These are phyloP conservation scores for Fusarium proliferatum DNA, from an alignment of 2,329 filamentous ascomycete genomes.

Conservation along the genomic window DNA sequence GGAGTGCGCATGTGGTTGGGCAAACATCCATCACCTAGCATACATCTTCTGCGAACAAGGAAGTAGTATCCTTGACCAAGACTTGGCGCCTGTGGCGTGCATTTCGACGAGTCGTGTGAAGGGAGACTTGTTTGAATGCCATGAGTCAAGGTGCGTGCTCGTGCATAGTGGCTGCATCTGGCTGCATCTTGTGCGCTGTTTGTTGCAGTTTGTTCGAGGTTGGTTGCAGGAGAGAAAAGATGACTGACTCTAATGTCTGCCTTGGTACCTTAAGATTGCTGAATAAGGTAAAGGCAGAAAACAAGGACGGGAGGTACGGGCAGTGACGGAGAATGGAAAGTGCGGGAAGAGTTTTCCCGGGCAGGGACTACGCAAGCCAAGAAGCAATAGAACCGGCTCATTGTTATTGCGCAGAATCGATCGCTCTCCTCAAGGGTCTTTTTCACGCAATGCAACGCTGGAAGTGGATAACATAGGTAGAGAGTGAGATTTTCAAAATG, in stretches of 20 bases:
- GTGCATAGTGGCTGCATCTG: background rate
- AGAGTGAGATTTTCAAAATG: background rate
- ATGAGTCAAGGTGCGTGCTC: background rate
- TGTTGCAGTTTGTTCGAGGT: background rate
- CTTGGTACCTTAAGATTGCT: too few species aligned
- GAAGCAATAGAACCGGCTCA: background rate
- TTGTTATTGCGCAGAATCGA: background rate
- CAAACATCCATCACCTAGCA: background rate
- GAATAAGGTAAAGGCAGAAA: background rate
- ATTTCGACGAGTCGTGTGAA: background rate
- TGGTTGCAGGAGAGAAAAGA: background rate
- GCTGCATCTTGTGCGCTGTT: background rate
- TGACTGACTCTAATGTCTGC: background rate
- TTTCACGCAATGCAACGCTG: background rate
- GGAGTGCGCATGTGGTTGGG: background rate
- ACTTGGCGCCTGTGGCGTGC: background rate
- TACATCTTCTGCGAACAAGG: background rate
- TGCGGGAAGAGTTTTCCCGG: background rate
- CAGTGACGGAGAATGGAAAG: background rate
- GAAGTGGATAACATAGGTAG: background rate
- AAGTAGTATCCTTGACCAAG: background rate
- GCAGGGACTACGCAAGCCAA: background rate
- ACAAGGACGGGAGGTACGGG: background rate
- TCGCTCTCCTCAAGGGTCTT: background rate
- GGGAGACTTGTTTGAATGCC: background rate